Conservation (phyloP, 495 filamentous ascomycete species). For the Diplogelasinospora grovesii region DNA sequence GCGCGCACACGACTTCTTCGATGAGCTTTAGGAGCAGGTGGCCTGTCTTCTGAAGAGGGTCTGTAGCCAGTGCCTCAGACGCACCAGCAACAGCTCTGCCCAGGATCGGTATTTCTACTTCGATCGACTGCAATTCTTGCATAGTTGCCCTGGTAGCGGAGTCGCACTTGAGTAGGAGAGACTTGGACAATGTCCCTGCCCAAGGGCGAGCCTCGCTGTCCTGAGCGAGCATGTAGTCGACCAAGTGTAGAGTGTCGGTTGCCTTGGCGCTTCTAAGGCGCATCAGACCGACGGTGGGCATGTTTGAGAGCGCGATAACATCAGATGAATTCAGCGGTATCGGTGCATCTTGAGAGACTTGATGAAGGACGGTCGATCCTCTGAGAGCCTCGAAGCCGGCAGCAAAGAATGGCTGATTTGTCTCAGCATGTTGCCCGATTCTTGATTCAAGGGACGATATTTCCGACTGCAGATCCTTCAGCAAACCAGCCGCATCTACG, state of each 20-base stretch:
- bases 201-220: slow-evolving; percentile 36
- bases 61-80: slow-evolving; percentile 38
- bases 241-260: slow-evolving; percentile 33
- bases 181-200: slow-evolving; percentile 47
- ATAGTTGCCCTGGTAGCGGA: slow-evolving; percentile 48
- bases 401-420: slow-evolving; percentile 49
- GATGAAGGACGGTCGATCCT: slow-evolving; percentile 50
- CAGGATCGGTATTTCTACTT: slow-evolving; percentile 57
- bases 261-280: slow-evolving; percentile 30
- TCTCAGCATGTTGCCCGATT: slow-evolving; percentile 32
- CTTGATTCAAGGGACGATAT: slow-evolving; percentile 48
- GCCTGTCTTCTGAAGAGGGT: slow-evolving; percentile 42
- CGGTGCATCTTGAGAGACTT: slow-evolving; percentile 14
- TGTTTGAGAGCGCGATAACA: slow-evolving; percentile 38
- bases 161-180: slow-evolving; percentile 50
- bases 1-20: slow-evolving; percentile 40
- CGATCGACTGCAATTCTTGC: slow-evolving; percentile 55
- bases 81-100: slow-evolving; percentile 46
- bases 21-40: slow-evolving; percentile 44
- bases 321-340: slow-evolving; percentile 20
- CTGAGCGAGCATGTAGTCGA: slow-evolving; percentile 37
- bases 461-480: slow-evolving; percentile 48
- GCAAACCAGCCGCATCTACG: slow-evolving; percentile 38
- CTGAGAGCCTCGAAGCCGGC: slow-evolving; percentile 60
- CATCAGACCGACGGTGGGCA: slow-evolving; percentile 40